Base-by-base conservation (phyloP, 2,329 filamentous ascomycete genomes). In the Ceratocystis papillata region DNA sequence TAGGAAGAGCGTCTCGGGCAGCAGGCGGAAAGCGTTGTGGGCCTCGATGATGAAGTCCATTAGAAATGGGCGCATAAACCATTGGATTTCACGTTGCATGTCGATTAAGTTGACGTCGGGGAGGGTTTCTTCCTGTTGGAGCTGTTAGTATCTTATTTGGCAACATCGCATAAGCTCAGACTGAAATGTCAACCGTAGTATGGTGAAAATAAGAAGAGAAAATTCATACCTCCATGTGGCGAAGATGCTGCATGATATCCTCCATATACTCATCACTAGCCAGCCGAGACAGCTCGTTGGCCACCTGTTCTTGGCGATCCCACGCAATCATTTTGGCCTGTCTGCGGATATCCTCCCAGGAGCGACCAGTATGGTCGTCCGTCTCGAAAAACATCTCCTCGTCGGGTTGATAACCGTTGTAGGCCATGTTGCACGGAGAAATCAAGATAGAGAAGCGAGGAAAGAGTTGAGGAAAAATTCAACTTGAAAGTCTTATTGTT, bases 61-160 rank as follows among this genome's bases (percentile, higher is more conserved):
- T 45, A 99, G 86, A 76, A 96, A 97, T 0, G 94, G 94, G 72
- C 94, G 83, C 94, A 99, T 99, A 78, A 95, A 97, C 94, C 94
- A 99, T 75, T 97, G 91, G 69, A 99, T 97, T 81, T 99, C 94
- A 70, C 92, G 91, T 78, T 99, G 94, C 77, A 97, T 96, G 76
- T 99, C 94, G 75, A 99, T 99, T 45, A 95, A 91, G 76, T 93
- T 93, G 75, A 96, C 93, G 76, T 99, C 94, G 65, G 94, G 90
- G 70, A 97, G 81, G 33, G 94, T 97, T 77, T 95, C 88, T 73
- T 87, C 83, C 83, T 84, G 10, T 64, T 62, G 28, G 1, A 3
- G 20, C 8, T 33, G 20, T 17, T 17, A 62, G 20, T 12, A n/a
- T 33, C 6, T 37, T 6, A 30, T 28, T 17, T 22, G 15, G 15